These are phyloP conservation scores for Iris pallida DNA, from an alignment of 116 monocot species.

Conservation along the genomic window DNA sequence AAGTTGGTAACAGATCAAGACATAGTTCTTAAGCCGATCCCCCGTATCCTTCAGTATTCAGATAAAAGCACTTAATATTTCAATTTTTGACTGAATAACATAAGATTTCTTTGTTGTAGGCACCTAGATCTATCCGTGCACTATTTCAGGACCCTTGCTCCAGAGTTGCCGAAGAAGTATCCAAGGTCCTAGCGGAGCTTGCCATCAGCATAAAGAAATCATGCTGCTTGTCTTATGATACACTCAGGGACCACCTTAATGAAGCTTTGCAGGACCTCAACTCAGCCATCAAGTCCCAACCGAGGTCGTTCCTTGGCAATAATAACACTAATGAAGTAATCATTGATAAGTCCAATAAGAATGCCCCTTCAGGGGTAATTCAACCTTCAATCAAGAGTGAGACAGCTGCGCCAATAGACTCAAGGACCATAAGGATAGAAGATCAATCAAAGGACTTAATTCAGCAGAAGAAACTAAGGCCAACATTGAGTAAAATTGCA, in stretches of 20 bases:
- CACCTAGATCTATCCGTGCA: slow-evolving; percentile 40
- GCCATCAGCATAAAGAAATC: slow-evolving; percentile 50
- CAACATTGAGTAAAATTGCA: slow-evolving; percentile 54
- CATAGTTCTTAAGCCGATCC: too few species aligned
- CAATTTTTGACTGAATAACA: too few species aligned
- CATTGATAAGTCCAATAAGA: slow-evolving; percentile 1
- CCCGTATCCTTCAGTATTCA: too few species aligned
- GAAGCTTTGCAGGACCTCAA: slow-evolving; percentile 60
- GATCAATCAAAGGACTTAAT: slow-evolving; percentile 10
- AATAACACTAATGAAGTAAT: slow-evolving; percentile 15
- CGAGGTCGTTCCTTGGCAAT: slow-evolving; percentile 57
- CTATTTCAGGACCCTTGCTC: slow-evolving; percentile 58
- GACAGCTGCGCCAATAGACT: slow-evolving; percentile 19
- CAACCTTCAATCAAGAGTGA: slow-evolving; percentile 44
- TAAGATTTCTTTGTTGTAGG: slow-evolving; percentile 18
- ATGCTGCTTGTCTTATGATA: slow-evolving; percentile 41
- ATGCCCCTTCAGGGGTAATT: background rate
- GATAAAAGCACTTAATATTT: too few species aligned
- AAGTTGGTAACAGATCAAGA: too few species aligned
- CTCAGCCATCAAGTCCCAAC: slow-evolving; percentile 60
- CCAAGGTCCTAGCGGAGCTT: slow-evolving; percentile 52
- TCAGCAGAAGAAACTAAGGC: slow-evolving; percentile 33
- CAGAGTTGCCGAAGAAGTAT: slow-evolving; percentile 48
- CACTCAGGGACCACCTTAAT: slow-evolving; percentile 60
- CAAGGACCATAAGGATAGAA: slow-evolving; percentile 14